phyloP scores from a whole-genome alignment of 2,329 filamentous ascomycete genomes.

The Hortaea werneckii region DNA sequence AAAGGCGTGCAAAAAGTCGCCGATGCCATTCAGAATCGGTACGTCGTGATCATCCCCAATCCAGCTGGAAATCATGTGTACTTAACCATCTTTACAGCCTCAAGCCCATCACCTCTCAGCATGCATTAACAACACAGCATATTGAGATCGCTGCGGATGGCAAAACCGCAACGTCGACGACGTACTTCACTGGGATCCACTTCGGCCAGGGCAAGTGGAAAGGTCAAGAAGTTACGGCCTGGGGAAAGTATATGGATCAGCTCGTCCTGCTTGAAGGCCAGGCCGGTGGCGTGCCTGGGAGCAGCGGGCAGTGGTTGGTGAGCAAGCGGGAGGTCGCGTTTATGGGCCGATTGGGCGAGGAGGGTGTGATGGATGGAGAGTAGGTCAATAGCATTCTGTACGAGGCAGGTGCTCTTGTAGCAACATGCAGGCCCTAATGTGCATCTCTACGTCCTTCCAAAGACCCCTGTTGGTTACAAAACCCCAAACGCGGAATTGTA shows the following conservation, averaged over 20 bases:
- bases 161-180: constrained; percentile 26
- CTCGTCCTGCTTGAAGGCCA: constrained; percentile 21
- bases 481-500: too few species aligned
- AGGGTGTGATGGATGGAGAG: constrained; percentile 24
- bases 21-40: constrained; percentile 23
- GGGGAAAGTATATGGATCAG: constrained; percentile 32
- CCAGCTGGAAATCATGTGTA: neutral
- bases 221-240: constrained; percentile 29
- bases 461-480: too few species aligned
- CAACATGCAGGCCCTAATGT: too few species aligned
- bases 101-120: constrained; percentile 31
- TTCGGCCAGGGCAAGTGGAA: constrained; percentile 33
- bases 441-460: too few species aligned
- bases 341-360: constrained; percentile 26
- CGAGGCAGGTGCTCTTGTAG: too few species aligned
- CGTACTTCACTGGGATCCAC: constrained; percentile 34
- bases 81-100: constrained; percentile 20
- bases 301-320: constrained; percentile 32
- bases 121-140: constrained; percentile 33
- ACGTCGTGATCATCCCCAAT: neutral
- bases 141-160: constrained; percentile 25
- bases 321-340: constrained; percentile 28
- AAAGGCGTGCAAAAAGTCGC: constrained; percentile 26
- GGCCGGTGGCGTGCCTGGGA: constrained; percentile 18
- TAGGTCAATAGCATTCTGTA: neutral